These are phyloP conservation scores for Daldinia sp. DNA, from an alignment of 2,329 filamentous ascomycete genomes.

Conservation along the genomic window DNA sequence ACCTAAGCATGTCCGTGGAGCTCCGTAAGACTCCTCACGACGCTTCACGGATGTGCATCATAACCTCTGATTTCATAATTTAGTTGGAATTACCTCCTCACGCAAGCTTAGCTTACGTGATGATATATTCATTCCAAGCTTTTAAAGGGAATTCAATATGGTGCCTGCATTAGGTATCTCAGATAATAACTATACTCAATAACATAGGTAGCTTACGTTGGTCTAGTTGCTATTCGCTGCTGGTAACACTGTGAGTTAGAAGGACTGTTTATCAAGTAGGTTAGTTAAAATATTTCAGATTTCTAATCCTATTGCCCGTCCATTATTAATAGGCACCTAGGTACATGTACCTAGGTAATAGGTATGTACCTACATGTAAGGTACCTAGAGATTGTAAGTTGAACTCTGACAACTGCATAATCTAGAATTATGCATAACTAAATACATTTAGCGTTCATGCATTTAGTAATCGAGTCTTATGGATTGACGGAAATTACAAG, in stretches of 20 bases:
- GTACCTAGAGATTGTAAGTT: not conserved
- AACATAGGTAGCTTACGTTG: no score
- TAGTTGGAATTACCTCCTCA: not conserved
- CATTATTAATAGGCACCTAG: no score
- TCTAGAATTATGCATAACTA: not conserved
- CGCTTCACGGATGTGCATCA: not conserved
- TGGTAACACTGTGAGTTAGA: no score
- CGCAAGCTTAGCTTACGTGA: not conserved
- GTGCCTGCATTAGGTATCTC: no score
- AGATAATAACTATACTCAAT: no score
- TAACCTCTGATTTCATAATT: not conserved
- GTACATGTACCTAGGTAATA: no score
- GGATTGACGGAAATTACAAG: not conserved
- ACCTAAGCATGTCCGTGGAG: not conserved
- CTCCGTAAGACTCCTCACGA: not conserved
- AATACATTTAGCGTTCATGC: not conserved
- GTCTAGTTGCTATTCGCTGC: no score
- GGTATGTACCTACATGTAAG: no score
- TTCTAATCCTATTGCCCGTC: no score
- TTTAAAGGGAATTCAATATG: not conserved
- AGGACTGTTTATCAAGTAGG: no score
- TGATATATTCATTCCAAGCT: not conserved
- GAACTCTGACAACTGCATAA: not conserved
- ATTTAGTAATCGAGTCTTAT: not conserved
- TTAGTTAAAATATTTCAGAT: no score